Evolutionary conservation across 441 rosid genomes (phyloP).

Genomic region (Macaranga tanarius): DNA sequence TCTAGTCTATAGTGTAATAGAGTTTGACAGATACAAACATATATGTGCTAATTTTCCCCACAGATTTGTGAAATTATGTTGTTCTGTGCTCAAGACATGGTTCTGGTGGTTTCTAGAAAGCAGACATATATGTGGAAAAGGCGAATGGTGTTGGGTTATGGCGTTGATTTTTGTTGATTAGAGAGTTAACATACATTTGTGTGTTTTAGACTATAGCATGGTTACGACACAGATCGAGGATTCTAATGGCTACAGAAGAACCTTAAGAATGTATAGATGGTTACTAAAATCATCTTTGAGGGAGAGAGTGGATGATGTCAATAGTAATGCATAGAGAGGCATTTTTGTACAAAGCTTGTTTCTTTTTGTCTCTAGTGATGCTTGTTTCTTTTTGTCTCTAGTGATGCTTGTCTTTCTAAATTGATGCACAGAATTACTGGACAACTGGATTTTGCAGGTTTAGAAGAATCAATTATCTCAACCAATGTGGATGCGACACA

Average conservation of each 20-base stretch:
- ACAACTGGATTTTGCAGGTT: slow-evolving; percentile 35
- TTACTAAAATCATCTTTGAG: not conserved
- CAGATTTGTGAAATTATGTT: not conserved
- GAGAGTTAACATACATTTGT: too few relatives aligned
- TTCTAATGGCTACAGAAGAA: not conserved
- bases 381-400: not conserved
- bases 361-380: not conserved
- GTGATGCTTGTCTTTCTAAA: not conserved
- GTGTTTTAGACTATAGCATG: too few relatives aligned
- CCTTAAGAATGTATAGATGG: not conserved
- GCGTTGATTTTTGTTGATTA: too few relatives aligned
- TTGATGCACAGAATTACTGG: slow-evolving; percentile 7
- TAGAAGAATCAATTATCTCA: slow-evolving; percentile 54
- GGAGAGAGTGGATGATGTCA: not conserved
- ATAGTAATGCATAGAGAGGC: not conserved
- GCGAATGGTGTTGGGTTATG: too few relatives aligned
- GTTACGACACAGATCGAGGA: not conserved
- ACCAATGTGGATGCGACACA: slow-evolving; percentile 51
- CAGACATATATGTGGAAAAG: not conserved
- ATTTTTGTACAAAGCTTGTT: not conserved
- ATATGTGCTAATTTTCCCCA: not conserved
- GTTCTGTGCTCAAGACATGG: not conserved
- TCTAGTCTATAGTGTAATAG: not conserved
- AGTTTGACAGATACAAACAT: not conserved
- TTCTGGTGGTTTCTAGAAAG: not conserved